phyloP scores from a whole-genome alignment of 805 yeast genomes.

The Pichia rugopelliculosa region DNA sequence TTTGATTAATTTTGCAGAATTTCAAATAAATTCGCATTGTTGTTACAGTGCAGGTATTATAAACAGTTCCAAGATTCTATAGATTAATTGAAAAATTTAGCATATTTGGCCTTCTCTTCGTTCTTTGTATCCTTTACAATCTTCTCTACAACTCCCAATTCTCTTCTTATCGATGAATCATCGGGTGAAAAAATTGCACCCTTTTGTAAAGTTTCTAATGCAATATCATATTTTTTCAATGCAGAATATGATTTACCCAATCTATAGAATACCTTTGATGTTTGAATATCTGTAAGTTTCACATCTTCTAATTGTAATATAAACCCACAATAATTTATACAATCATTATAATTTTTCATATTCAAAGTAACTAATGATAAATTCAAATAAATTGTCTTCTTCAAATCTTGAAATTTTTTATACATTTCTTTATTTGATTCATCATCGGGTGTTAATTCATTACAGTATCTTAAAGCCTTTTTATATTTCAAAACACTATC shows the following conservation, averaged over 20 bases:
- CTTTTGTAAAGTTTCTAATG: conserved; percentile 37
- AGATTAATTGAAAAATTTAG: conserved; percentile 49
- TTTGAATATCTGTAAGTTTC: conserved; percentile 19
- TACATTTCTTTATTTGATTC: conserved; percentile 52
- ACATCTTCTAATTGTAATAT: conserved; percentile 41
- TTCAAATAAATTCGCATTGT: not conserved
- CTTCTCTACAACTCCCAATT: conserved; percentile 35
- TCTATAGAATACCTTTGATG: conserved; percentile 23
- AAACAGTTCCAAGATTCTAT: too few relatives aligned
- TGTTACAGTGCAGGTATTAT: too few relatives aligned
- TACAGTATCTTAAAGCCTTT: conserved; percentile 61
- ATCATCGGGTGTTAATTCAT: conserved; percentile 64
- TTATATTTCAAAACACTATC: conserved; percentile 57
- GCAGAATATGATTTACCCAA: conserved; percentile 29
- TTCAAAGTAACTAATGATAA: conserved; percentile 50
- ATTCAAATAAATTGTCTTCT: conserved; percentile 47
- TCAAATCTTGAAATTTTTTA: conserved; percentile 41
- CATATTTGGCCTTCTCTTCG: conserved; percentile 45
- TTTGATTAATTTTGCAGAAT: not conserved
- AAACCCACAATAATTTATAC: conserved; percentile 48
- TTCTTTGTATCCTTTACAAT: conserved; percentile 37
- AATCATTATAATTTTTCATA: conserved; percentile 38
- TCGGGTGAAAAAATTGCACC: conserved; percentile 38
- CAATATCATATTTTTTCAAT: conserved; percentile 41
- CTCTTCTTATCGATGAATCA: conserved; percentile 43